Percentiles rank a stretch among this genome's conserved stretches.
These are phyloP conservation scores for Podaxis rugospora DNA, from an alignment of 768 basidiomycete species.

Conservation along the genomic window DNA sequence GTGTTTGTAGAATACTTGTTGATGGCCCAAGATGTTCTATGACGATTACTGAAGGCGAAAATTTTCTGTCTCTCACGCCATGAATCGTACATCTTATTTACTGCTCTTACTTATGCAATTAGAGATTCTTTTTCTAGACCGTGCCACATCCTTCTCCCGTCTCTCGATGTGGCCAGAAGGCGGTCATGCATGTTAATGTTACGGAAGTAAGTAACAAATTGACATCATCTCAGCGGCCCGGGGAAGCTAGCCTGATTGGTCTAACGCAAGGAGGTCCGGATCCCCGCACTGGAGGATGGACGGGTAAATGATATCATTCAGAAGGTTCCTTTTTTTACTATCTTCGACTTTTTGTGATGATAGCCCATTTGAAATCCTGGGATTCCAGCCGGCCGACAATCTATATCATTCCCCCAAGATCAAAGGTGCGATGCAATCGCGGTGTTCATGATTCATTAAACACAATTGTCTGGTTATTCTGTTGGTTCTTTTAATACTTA, in stretches of 20 bases:
- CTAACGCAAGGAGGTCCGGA: background rate
- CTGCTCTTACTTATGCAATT: background rate
- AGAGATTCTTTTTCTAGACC: background rate
- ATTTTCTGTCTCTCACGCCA: background rate
- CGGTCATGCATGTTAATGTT: slow-evolving; percentile 2
- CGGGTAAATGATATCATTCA: slow-evolving; percentile 9
- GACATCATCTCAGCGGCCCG: background rate
- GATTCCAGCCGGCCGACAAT: background rate
- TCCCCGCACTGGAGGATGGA: background rate
- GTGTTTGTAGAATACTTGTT: background rate
- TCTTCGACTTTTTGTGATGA: background rate
- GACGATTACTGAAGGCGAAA: background rate
- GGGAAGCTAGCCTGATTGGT: background rate
- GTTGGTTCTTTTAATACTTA: slow-evolving; percentile 5
- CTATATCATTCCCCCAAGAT: background rate
- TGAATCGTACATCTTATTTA: background rate
- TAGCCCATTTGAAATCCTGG: slow-evolving; percentile 1
- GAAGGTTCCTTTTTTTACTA: background rate
- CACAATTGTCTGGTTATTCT: background rate
- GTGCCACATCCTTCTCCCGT: slow-evolving; percentile 1
- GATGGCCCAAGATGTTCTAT: background rate
- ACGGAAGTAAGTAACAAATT: slow-evolving; percentile 6
- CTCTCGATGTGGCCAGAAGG: slow-evolving; percentile 3
- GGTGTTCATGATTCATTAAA: background rate
- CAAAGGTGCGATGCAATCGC: slow-evolving; percentile 4